Base-by-base conservation (phyloP, 768 basidiomycete genomes). In the Neoboletus magnificus region DNA sequence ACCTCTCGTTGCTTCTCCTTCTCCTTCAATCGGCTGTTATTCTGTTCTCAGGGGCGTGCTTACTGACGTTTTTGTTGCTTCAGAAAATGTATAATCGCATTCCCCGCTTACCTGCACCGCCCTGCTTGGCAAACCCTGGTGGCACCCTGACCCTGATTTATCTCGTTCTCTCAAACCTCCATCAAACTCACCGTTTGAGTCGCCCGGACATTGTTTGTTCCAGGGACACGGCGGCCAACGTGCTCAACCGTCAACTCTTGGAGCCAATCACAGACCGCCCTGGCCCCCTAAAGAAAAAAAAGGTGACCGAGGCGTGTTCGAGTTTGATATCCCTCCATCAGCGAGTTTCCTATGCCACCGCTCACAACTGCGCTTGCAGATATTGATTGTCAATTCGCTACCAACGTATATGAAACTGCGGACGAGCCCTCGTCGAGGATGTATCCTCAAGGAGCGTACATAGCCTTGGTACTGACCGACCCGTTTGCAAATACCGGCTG, bases 21-120 rank as follows among this genome's bases (percentile, higher is more conserved):
- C 54, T 39, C 30, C 9, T 39, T 39, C 37, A 18, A 27, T 23
- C 43, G 50, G 35, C 30, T 30, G 18, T 47, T 47, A 42, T 39
- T 47, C 39, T 48, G 25, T 50, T 56, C 46, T 54, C 48, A 52
- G 52, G 37, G 50, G 46, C 49, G 32, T 54, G 41, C 49, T 22
- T 23, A n/a, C 65, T 56, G 61, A 64, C 61, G 35, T 60, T 47
- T 63, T 48, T 33, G 42, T 20, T 13, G 16, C 43, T 35, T 48
- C 53, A 55, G 32, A 39, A 59, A 56, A 42, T 10, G 45, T 47
- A 45, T 42, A 50, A 27, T 35, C 30, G 6, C 25, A 37, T 56
- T 57, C 47, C 49, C 64, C 59, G 52, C 48, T 54, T 55, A 45
- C 29, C 30, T 50, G 13, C 40, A 45, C 48, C 48, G 41, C 52